Conservation (phyloP, 176 grass and related monocot species). For the Juncus effusus region DNA sequence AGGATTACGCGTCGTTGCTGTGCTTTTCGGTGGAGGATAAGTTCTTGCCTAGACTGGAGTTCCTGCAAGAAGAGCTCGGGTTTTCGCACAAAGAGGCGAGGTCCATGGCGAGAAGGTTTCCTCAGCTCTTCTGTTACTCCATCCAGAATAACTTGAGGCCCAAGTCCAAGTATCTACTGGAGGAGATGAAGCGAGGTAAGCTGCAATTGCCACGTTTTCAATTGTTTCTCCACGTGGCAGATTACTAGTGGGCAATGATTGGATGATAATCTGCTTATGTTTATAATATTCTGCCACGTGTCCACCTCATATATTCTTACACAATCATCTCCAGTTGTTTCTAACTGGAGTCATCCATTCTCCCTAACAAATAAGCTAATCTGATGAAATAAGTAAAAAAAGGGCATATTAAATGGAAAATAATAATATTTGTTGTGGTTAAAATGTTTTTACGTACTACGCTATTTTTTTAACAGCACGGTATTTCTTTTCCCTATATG, state of each 20-base stretch:
- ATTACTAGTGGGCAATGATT: background rate
- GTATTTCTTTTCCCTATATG: no score
- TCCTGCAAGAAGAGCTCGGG: slow-evolving; percentile 55
- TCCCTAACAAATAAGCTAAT: no score
- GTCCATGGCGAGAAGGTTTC: slow-evolving; percentile 76
- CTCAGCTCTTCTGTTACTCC: slow-evolving; percentile 69
- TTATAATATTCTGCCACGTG: no score
- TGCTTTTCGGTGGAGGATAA: slow-evolving; percentile 93
- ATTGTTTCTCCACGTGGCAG: background rate
- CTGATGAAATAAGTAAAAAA: no score
- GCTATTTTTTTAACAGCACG: no score
- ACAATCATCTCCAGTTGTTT: no score
- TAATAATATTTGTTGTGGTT: no score
- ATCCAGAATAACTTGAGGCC: slow-evolving; percentile 71
- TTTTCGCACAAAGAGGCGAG: slow-evolving; percentile 43
- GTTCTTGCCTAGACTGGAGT: slow-evolving; percentile 70
- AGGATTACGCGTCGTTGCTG: slow-evolving; percentile 58
- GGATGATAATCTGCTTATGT: background rate
- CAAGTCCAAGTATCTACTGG: slow-evolving; percentile 58
- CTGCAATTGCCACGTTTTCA: background rate
- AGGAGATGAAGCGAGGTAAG: slow-evolving; percentile 46
- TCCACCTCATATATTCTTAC: no score
- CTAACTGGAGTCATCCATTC: no score
- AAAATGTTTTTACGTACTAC: no score
- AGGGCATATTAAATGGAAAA: no score